Base-by-base conservation (phyloP, 2,329 filamentous ascomycete genomes). In the Penicillium nordicum region DNA sequence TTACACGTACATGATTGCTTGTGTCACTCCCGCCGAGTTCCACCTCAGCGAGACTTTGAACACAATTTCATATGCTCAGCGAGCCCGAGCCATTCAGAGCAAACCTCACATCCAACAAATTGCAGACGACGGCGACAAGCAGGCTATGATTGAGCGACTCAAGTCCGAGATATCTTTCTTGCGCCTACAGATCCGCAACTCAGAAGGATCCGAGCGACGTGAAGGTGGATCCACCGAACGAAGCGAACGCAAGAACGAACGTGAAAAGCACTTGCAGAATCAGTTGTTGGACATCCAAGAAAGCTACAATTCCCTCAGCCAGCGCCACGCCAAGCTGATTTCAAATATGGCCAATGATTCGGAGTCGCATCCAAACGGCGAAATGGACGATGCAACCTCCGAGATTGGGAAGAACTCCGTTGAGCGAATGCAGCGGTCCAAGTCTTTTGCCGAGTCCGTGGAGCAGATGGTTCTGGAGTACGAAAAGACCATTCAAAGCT, bases 1-100 rank as follows among this genome's bases (percentile, higher is more conserved):
- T 36, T 96, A 97, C 71, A 99, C 94, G 0, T 99, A 97, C 77
- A 97, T 99, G 94, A 94, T 99, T 76, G 94, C 94, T 9, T 99
- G 94, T 76, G 92, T 99, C 30, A 99, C 93, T 1, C 93, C 92
- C 0, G 91, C 93, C 14, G 92, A 97, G 72, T 99, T 99, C 71
- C 94, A 99, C 72, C 80, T 99, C 43, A 97, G 92, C 76, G 94
- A 99, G 76, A 97, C 95, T 0, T 80, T 99, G 56, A 99, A 99
- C 73, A 99, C 94, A 0, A 90, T 99, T 23, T 90, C 97, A 73
- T 99, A 99, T 75, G 94, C 94, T 7, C 94, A 97, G 77, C 86
- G 94, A 62, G 95, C 94, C 60, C 88, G 94, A 62, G 92, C 92
- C 1, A 99, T 99, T 58, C 94, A 99, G 78, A 96, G 90, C 77